These are phyloP conservation scores for Spirogloea muscicola DNA, from an alignment of 139 green algal genomes.

Conservation along the genomic window DNA sequence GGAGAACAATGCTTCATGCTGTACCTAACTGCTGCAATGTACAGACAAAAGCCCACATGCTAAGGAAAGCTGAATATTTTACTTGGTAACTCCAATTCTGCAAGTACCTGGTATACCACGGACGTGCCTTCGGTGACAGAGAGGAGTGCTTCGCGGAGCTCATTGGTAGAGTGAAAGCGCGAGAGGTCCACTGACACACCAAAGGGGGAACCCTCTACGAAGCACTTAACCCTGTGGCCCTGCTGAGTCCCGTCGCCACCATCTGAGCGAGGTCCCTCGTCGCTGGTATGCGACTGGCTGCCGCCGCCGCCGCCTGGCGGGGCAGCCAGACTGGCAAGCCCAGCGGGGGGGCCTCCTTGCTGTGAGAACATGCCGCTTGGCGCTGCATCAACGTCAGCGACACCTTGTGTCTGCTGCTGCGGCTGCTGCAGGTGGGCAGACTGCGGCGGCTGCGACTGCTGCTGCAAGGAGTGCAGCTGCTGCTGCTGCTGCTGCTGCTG, in stretches of 20 bases:
- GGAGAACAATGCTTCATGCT: too few species aligned
- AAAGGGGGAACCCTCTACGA: conserved; percentile 42
- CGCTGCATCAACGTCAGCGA: too few species aligned
- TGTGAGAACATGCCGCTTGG: too few species aligned
- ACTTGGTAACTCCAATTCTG: too few species aligned
- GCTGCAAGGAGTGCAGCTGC: not conserved
- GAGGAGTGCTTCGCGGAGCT: conserved; percentile 39
- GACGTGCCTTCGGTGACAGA: conserved; percentile 11
- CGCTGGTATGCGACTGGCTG: too few species aligned
- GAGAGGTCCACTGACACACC: conserved; percentile 39
- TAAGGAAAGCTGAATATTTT: too few species aligned
- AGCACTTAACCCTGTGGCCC: conserved; percentile 39
- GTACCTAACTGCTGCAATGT: too few species aligned
- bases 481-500: conserved; percentile 1
- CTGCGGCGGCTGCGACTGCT: conserved; percentile 5
- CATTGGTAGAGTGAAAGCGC: conserved; percentile 31
- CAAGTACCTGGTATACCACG: conserved; percentile 45
- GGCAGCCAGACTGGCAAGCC: too few species aligned
- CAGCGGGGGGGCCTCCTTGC: too few species aligned
- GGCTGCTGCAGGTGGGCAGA: not conserved
- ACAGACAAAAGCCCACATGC: too few species aligned
- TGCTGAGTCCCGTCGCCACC: conserved; percentile 3
- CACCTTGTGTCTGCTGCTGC: not conserved
- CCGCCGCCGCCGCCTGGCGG: too few species aligned
- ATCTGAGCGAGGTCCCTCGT: too few species aligned